Evolutionary conservation across 371 early-diverging fungal genomes (phyloP).

Genomic region (Apophysomyces ossiformis): DNA sequence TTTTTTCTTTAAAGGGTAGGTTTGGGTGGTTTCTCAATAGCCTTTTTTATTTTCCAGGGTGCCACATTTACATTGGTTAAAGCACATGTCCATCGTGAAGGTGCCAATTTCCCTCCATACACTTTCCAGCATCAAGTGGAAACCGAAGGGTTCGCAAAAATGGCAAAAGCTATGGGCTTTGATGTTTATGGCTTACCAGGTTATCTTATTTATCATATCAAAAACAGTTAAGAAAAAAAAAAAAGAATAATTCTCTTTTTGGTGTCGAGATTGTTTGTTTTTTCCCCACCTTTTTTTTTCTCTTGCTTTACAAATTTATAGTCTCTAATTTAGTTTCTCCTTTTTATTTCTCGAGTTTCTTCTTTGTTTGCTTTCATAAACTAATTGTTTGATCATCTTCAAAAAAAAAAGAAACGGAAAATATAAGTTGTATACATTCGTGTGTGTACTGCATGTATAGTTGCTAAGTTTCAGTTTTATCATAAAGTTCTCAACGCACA

Average conservation of each 20-base stretch:
- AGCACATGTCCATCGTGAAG: conserved; percentile 71
- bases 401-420: no score
- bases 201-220: conserved; percentile 57
- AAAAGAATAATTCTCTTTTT: neutral
- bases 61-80: conserved; percentile 60
- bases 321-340: neutral
- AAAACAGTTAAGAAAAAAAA: conserved; percentile 15
- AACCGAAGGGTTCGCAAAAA: conserved; percentile 79
- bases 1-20: neutral
- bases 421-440: no score
- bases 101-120: conserved; percentile 56
- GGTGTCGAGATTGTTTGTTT: neutral
- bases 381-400: no score
- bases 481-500: no score
- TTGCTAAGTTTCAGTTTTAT: no score
- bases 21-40: conserved; percentile 17
- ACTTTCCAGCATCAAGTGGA: conserved; percentile 60
- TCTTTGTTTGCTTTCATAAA: no score
- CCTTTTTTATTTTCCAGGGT: conserved; percentile 26
- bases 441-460: no score
- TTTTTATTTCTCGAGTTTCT: neutral
- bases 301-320: neutral
- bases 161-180: conserved; percentile 70
- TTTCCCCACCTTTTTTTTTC: conserved; percentile 2
- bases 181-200: conserved; percentile 65